Percentiles rank a stretch among this genome's conserved stretches.
Evolutionary conservation across 306 rosid genomes (phyloP).

Genomic region (Trifolium pratense): DNA sequence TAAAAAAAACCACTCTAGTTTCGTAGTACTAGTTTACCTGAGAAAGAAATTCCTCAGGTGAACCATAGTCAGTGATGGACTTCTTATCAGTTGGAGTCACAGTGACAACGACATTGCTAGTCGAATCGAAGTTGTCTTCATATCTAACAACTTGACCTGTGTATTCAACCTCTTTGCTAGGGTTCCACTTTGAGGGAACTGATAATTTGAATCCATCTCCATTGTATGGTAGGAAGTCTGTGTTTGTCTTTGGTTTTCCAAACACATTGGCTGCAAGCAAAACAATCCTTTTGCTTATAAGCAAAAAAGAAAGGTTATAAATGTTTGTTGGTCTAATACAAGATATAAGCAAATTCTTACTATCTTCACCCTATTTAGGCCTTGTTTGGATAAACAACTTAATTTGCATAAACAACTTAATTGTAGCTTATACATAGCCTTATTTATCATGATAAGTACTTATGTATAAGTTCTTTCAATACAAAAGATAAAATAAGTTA

Average conservation of each 20-base stretch:
- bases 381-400: too few species aligned
- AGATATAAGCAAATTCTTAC: neutral
- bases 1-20: too few species aligned
- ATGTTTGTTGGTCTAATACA: neutral
- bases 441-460: too few species aligned
- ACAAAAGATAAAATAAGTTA: too few species aligned
- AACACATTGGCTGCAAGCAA: constrained; percentile 85
- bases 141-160: constrained; percentile 87
- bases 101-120: constrained; percentile 65
- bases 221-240: constrained; percentile 75
- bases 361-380: neutral
- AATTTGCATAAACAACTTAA: too few species aligned
- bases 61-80: constrained; percentile 79
- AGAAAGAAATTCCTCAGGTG: constrained; percentile 80
- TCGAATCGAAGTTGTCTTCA: constrained; percentile 88
- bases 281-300: constrained; percentile 20
- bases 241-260: constrained; percentile 90
- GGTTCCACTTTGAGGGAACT: constrained; percentile 94
- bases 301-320: neutral
- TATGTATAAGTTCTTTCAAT: too few species aligned
- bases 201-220: constrained; percentile 87
- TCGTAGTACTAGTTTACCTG: constrained; percentile 45
- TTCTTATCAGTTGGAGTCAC: constrained; percentile 83
- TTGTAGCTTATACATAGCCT: too few species aligned
- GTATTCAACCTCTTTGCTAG: constrained; percentile 86